Percentiles rank a stretch among this genome's conserved stretches.
These are phyloP conservation scores for Batkoa obscura DNA, from an alignment of 371 early-diverging fungal species.

Conservation along the genomic window DNA sequence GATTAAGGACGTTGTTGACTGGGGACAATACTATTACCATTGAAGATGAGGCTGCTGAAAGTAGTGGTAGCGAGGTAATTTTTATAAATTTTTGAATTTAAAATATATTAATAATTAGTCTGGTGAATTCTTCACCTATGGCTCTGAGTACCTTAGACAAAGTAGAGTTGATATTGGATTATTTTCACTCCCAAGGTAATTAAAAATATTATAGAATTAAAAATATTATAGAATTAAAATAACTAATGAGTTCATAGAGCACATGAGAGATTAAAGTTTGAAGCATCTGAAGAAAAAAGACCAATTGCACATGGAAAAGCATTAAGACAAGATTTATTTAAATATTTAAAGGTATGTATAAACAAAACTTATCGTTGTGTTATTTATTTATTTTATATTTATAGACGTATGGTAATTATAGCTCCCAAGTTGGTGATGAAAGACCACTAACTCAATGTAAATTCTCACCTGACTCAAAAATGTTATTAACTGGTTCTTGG, in stretches of 20 bases:
- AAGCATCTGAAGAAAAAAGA: constrained; percentile 41
- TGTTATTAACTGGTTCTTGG: constrained; percentile 70
- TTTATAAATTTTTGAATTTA: not conserved
- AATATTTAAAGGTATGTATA: constrained; percentile 39
- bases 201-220: not conserved
- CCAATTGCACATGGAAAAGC: constrained; percentile 53
- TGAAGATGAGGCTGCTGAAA: constrained; percentile 18
- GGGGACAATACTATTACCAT: constrained; percentile 18
- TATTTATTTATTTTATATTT: constrained; percentile 2
- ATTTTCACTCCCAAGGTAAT: constrained; percentile 63
- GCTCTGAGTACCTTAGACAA: constrained; percentile 40
- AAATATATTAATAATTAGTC: constrained; percentile 12
- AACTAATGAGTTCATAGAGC: constrained; percentile 28
- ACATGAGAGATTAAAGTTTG: constrained; percentile 37
- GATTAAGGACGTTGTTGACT: constrained; percentile 53
- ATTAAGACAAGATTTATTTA: constrained; percentile 55
- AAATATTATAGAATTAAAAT: too few relatives aligned
- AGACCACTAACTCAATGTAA: constrained; percentile 59
- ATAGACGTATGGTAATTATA: constrained; percentile 43
- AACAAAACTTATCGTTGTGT: not conserved
- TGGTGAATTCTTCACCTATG: constrained; percentile 71
- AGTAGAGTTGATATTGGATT: constrained; percentile 52
- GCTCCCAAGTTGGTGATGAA: constrained; percentile 82
- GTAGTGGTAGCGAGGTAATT: constrained; percentile 15
- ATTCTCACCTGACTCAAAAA: constrained; percentile 62